Evolutionary conservation across 108 stramenopile species (phyloP).

Genomic region (Stephanodiscus triporus): DNA sequence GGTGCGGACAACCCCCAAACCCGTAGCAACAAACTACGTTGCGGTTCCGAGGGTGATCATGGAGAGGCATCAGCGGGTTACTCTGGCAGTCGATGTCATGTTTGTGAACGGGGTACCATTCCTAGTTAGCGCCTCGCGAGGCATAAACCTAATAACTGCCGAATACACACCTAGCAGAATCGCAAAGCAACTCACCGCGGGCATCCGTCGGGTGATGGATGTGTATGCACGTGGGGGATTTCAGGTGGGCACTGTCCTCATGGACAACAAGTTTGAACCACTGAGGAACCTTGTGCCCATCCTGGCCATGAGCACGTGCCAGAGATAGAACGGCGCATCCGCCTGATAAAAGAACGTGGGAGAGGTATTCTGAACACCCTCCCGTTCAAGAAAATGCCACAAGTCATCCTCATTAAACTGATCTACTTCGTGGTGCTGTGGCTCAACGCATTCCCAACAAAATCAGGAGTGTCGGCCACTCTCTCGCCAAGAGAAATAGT

Average conservation of each 20-base stretch:
- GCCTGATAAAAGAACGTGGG: no score
- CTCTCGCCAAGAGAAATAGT: not conserved
- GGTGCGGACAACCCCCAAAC: not conserved
- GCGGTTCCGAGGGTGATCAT: not conserved
- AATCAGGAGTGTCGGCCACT: no score
- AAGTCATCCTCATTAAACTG: no score
- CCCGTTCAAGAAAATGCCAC: no score
- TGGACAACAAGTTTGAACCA: not conserved
- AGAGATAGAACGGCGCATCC: not conserved
- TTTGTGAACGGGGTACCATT: no score
- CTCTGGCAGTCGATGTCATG: no score
- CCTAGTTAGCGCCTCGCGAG: slow-evolving; percentile 25
- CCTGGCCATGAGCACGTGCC: not conserved
- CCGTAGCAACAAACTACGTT: not conserved
- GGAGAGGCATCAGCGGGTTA: not conserved
- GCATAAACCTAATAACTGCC: not conserved
- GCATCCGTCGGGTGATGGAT: not conserved
- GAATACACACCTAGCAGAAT: not conserved
- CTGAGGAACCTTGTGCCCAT: not conserved
- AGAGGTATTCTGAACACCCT: no score
- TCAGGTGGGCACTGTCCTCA: not conserved
- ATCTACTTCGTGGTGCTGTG: no score
- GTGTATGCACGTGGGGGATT: not conserved
- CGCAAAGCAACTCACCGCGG: not conserved
- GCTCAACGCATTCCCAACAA: no score